phyloP scores from a whole-genome alignment of 2,329 filamentous ascomycete species.

The Cytospora paraplurivora region DNA sequence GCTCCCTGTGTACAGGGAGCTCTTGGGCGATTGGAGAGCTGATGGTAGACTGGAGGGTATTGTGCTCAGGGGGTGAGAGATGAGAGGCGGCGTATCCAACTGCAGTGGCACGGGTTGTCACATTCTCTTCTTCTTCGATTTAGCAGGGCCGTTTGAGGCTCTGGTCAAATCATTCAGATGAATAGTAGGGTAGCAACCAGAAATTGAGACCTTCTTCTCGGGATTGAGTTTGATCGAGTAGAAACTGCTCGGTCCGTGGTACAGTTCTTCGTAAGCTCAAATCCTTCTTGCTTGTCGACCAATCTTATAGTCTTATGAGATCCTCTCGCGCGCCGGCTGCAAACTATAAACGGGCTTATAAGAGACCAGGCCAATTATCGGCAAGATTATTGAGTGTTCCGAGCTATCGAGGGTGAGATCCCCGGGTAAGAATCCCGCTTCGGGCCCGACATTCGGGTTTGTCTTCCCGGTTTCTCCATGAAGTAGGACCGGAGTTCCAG shows the following conservation, averaged over 20 bases:
- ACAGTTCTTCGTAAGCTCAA: no score
- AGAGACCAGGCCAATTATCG: neutral
- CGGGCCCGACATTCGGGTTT: neutral
- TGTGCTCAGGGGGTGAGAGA: neutral
- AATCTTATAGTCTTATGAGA: neutral
- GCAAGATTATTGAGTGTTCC: neutral
- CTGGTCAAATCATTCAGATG: no score
- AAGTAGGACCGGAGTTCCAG: neutral
- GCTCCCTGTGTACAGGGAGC: slow-evolving; percentile 3
- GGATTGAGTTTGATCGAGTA: no score
- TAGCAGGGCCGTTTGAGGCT: no score
- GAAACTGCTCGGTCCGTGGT: no score
- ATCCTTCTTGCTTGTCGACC: no score
- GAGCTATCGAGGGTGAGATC: neutral
- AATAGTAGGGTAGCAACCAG: no score
- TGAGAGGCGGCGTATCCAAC: neutral
- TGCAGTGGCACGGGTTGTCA: neutral
- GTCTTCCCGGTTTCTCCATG: neutral
- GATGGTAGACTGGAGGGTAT: slow-evolving; percentile 11
- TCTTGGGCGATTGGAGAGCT: neutral
- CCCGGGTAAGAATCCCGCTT: neutral
- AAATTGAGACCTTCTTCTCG: no score
- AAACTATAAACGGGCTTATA: neutral
- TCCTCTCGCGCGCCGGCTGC: no score
- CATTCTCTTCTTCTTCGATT: no score